A percentile compares a stretch with the other conserved stretches of the same genome.
phyloP scores from a whole-genome alignment of 2,329 filamentous ascomycete species.

The Aspergillus uvarum region DNA sequence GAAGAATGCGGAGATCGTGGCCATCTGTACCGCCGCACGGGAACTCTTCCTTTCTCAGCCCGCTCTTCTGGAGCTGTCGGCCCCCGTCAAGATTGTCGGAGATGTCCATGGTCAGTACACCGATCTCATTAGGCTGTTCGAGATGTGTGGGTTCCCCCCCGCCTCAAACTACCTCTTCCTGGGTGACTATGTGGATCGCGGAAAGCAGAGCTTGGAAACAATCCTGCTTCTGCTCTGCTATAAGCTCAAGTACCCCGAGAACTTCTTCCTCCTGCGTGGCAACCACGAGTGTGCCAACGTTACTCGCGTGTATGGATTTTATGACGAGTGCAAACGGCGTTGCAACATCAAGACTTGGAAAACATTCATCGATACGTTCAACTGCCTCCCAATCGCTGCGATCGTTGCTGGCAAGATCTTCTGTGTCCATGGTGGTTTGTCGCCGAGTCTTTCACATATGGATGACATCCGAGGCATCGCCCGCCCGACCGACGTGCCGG shows the following conservation, averaged over 20 bases:
- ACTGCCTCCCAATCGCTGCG: slow-evolving; percentile 90
- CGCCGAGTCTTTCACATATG: slow-evolving; percentile 91
- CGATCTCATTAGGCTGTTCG: slow-evolving; percentile 92
- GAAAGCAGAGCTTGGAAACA: slow-evolving; percentile 93
- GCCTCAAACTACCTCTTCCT: slow-evolving; percentile 90
- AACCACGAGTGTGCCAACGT: slow-evolving; percentile 98
- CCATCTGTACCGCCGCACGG: slow-evolving; percentile 84
- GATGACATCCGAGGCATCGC: slow-evolving; percentile 97
- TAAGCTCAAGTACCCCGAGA: slow-evolving; percentile 95
- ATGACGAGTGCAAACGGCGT: slow-evolving; percentile 94
- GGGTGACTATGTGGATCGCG: slow-evolving; percentile 93
- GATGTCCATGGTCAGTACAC: slow-evolving; percentile 97
- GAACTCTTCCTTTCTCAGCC: slow-evolving; percentile 91
- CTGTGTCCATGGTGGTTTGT: slow-evolving; percentile 92
- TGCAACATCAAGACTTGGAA: slow-evolving; percentile 99
- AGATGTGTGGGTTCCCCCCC: slow-evolving; percentile 97
- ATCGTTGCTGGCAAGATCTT: slow-evolving; percentile 98
- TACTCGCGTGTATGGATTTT: slow-evolving; percentile 93
- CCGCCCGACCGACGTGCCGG: slow-evolving; percentile 92
- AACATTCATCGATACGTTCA: slow-evolving; percentile 95
- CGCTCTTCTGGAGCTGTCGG: slow-evolving; percentile 84
- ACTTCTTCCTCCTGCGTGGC: slow-evolving; percentile 91
- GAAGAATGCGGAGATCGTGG: slow-evolving; percentile 95
- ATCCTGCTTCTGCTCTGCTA: slow-evolving; percentile 91
- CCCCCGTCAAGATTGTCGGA: slow-evolving; percentile 96